Conservation (phyloP, 2,329 filamentous ascomycete species). For the Coniochaeta sp. region DNA sequence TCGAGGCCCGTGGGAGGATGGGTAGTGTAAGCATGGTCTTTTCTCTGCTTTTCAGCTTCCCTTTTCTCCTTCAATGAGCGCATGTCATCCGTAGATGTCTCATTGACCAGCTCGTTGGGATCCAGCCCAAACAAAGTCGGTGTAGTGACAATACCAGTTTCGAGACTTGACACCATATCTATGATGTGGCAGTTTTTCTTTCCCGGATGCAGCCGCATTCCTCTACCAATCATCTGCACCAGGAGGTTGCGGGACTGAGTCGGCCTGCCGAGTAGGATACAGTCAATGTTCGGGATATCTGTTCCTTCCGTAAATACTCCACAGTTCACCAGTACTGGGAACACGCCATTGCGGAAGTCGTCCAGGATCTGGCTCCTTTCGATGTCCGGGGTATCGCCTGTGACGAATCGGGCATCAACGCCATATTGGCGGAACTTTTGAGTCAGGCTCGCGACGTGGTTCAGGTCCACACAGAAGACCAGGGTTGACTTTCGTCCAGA, state of each 20-base stretch:
- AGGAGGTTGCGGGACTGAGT: slow-evolving; percentile 90
- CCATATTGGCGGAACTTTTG: slow-evolving; percentile 68
- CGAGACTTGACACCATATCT: slow-evolving; percentile 85
- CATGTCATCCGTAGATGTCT: slow-evolving; percentile 57
- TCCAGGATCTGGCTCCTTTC: slow-evolving; percentile 64
- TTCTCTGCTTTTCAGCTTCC: slow-evolving; percentile 31
- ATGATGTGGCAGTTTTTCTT: slow-evolving; percentile 92
- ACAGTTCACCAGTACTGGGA: slow-evolving; percentile 86
- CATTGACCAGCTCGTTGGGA: slow-evolving; percentile 66
- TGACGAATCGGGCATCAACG: slow-evolving; percentile 81
- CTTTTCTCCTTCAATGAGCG: slow-evolving; percentile 41
- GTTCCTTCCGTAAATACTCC: slow-evolving; percentile 96
- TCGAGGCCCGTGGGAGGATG: not conserved
- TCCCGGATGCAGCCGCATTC: slow-evolving; percentile 72
- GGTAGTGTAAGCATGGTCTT: slow-evolving; percentile 10
- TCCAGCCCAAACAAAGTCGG: slow-evolving; percentile 92
- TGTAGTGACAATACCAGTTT: slow-evolving; percentile 78
- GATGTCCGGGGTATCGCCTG: slow-evolving; percentile 65
- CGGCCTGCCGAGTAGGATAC: slow-evolving; percentile 77
- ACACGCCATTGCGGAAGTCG: slow-evolving; percentile 68
- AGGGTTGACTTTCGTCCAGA: slow-evolving; percentile 71
- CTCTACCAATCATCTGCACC: slow-evolving; percentile 95
- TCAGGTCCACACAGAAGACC: slow-evolving; percentile 88
- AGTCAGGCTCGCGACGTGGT: slow-evolving; percentile 70
- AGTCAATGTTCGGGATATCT: slow-evolving; percentile 96